A percentile compares a stretch with the other conserved stretches of the same genome.
Conservation (phyloP, 192 early-diverging fungal species). For the Coemansia sp. region DNA sequence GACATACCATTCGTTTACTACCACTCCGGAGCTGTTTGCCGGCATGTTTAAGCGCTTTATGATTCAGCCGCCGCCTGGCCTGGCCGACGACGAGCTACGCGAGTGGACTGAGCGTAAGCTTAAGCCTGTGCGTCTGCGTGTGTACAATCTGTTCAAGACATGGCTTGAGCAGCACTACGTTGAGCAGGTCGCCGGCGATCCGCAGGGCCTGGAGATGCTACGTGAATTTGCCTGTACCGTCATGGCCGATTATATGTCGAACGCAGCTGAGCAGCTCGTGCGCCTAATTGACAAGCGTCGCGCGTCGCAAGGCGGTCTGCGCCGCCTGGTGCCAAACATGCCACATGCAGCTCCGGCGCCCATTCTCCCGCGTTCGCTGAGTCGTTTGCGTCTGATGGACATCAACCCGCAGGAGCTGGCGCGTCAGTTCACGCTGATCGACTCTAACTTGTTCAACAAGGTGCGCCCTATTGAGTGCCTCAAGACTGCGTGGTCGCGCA, state of each 20-base stretch:
- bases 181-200: constrained; percentile 75
- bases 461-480: constrained; percentile 89
- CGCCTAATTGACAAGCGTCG: constrained; percentile 77
- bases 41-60: constrained; percentile 75
- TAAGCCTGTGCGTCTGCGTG: constrained; percentile 87
- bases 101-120: constrained; percentile 85
- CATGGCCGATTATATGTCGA: constrained; percentile 71
- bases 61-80: constrained; percentile 67
- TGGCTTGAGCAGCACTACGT: constrained; percentile 93
- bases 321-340: constrained; percentile 64
- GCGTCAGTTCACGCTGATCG: constrained; percentile 93
- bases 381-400: constrained; percentile 79
- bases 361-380: constrained; percentile 78
- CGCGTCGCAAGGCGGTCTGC: constrained; percentile 60
- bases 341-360: constrained; percentile 69
- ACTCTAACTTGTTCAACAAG: constrained; percentile 75
- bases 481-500: constrained; percentile 83
- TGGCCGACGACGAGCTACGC: constrained; percentile 65
- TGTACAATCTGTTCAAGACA: constrained; percentile 92
- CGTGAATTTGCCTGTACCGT: constrained; percentile 70
- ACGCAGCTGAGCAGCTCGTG: constrained; percentile 70
- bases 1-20: constrained; percentile 92
- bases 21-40: constrained; percentile 73
- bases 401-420: constrained; percentile 91
- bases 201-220: constrained; percentile 65